Base-by-base conservation (phyloP, 176 grass and related monocot species). In the Oryza meridionalis region DNA sequence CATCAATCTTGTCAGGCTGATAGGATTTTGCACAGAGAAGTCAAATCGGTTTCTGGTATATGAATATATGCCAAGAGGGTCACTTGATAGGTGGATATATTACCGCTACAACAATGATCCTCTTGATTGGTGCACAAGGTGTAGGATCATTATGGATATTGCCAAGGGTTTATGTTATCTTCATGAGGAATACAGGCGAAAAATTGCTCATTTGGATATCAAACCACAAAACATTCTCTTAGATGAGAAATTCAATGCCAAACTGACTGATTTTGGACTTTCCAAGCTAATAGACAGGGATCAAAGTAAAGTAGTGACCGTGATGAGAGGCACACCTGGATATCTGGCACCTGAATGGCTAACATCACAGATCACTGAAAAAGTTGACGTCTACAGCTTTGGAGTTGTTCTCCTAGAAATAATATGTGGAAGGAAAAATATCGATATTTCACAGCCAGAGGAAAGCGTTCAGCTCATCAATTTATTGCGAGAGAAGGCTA, bases 291-390 rank as follows among this genome's bases (percentile, higher is more conserved):
- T 84, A 58, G 73, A 84, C 5, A 77, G 73, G 33, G 82, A 84
- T 67, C 64, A 84, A 53, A 84, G 83, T 65, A 85, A 85, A 38
- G 74, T 85, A 70, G 44, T 85, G 65, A 85, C 83, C 33, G 53
- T 85, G 65, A 85, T 85, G 74, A 85, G 83, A 70, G 74, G 73
- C 47, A 84, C 82, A 61, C 73, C 82, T 77, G 82, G 82, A 66
- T 85, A 85, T 62, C 25, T 85, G 74, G 83, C 83, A 24, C 83
- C 83, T 70, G 74, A 85, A 77, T 85, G 83, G 83, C 33, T 85
- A 70, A 85, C 73, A 31, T 77, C 65, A 7, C 65, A 21, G 55
- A 84, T 84, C 47, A 77, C 73, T 32, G 82, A 84, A 77, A 70
- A 77, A 22, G 79, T 71, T 59, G 67, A 81, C 70, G n/a, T 81